These are phyloP conservation scores for Metarhizium sp. DNA, from an alignment of 2,329 filamentous ascomycete species.

Conservation along the genomic window DNA sequence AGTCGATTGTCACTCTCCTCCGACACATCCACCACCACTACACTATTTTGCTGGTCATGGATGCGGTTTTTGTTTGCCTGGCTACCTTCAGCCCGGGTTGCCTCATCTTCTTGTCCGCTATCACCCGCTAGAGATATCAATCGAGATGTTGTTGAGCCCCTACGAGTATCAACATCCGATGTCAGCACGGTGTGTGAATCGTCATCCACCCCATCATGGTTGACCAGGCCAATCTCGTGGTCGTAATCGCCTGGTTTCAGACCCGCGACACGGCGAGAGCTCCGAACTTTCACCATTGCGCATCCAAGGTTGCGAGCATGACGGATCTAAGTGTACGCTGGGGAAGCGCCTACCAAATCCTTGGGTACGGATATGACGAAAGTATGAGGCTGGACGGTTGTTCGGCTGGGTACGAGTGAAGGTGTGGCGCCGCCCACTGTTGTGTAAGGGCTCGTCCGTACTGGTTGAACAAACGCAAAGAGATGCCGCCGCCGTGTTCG, in stretches of 20 bases:
- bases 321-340: neutral
- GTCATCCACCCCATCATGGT: constrained; percentile 30
- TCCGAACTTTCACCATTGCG: constrained; percentile 28
- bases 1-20: constrained; percentile 1
- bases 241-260: constrained; percentile 55
- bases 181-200: constrained; percentile 14
- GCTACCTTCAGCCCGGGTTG: neutral
- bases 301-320: constrained; percentile 12
- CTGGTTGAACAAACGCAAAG: neutral
- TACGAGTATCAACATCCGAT: constrained; percentile 1
- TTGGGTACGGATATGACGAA: neutral
- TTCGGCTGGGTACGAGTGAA: neutral
- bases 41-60: neutral
- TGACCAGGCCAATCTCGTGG: constrained; percentile 62
- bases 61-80: neutral
- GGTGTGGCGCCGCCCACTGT: neutral
- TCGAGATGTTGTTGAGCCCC: constrained; percentile 8
- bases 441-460: neutral
- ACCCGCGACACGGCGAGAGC: constrained; percentile 44
- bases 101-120: neutral
- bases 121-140: constrained; percentile 7
- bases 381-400: neutral
- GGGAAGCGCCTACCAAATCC: neutral
- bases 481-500: neutral
- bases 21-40: neutral